Percentiles rank a stretch among this genome's conserved stretches.
phyloP scores from a whole-genome alignment of 2,329 filamentous ascomycete species.

The Leptographium galeiforme region DNA sequence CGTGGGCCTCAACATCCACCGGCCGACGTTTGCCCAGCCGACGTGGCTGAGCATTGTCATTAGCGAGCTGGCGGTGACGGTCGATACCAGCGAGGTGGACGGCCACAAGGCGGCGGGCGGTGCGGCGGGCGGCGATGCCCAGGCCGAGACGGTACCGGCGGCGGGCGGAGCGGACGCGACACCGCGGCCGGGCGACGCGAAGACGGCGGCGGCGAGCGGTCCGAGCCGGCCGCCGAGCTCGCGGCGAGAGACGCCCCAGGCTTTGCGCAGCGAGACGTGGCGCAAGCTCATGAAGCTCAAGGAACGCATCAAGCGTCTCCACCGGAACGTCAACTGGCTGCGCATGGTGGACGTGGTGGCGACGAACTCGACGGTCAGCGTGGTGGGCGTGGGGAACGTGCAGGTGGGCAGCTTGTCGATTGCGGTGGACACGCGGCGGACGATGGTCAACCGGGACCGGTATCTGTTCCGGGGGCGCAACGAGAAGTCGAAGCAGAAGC shows the following conservation, averaged over 20 bases:
- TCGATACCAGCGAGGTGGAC: conserved; percentile 60
- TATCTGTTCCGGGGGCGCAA: conserved; percentile 71
- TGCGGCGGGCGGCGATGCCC: conserved; percentile 11
- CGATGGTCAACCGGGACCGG: conserved; percentile 80
- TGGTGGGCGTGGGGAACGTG: conserved; percentile 71
- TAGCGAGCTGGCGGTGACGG: conserved; percentile 69
- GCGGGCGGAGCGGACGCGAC: not conserved
- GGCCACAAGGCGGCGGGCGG: conserved; percentile 26
- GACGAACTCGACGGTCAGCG: conserved; percentile 60
- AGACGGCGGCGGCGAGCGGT: not conserved
- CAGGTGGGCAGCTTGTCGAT: conserved; percentile 76
- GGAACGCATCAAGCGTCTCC: conserved; percentile 73
- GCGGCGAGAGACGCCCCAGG: conserved; percentile 16
- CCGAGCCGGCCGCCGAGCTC: conserved; percentile 7
- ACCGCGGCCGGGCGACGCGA: not conserved
- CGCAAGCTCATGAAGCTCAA: conserved; percentile 64
- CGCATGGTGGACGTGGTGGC: conserved; percentile 81
- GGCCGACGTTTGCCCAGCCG: conserved; percentile 90
- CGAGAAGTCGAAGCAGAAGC: conserved; percentile 39
- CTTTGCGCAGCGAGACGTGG: conserved; percentile 61
- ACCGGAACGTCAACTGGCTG: conserved; percentile 78
- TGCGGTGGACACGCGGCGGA: conserved; percentile 79
- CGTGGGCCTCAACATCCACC: conserved; percentile 75
- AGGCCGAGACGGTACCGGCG: too few species aligned
- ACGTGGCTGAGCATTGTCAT: conserved; percentile 91